Percentiles rank a stretch among this genome's conserved stretches.
Evolutionary conservation across 2,329 filamentous ascomycete genomes (phyloP).

Genomic region (Penicillium thymicola): DNA sequence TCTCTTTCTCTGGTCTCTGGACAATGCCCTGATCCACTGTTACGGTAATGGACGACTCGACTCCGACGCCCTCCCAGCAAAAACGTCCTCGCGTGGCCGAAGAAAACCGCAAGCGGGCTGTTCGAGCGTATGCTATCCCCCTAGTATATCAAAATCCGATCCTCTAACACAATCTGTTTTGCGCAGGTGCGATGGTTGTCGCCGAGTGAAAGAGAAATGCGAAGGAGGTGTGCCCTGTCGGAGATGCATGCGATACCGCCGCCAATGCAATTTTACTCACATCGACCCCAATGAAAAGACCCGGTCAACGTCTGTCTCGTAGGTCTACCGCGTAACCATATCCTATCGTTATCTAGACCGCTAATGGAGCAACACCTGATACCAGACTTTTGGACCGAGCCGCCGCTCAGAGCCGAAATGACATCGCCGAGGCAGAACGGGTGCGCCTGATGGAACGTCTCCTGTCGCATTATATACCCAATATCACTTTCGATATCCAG

Average conservation of each 20-base stretch:
- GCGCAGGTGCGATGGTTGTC: slow-evolving; percentile 54
- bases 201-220: slow-evolving; percentile 56
- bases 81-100: slow-evolving; percentile 42
- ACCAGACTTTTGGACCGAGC: slow-evolving; percentile 31
- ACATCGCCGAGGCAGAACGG: slow-evolving; percentile 37
- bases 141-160: background rate
- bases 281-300: slow-evolving; percentile 34
- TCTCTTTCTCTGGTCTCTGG: slow-evolving; percentile 8
- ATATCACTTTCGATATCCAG: slow-evolving; percentile 42
- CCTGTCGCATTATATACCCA: slow-evolving; percentile 48
- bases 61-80: slow-evolving; percentile 26
- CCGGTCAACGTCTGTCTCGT: slow-evolving; percentile 34
- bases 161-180: slow-evolving; percentile 12
- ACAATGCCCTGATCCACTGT: slow-evolving; percentile 30
- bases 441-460: slow-evolving; percentile 48
- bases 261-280: slow-evolving; percentile 50
- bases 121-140: slow-evolving; percentile 36
- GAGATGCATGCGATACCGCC: slow-evolving; percentile 51
- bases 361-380: background rate
- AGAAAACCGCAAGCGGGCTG: slow-evolving; percentile 42
- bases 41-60: slow-evolving; percentile 32
- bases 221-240: slow-evolving; percentile 55
- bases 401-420: slow-evolving; percentile 32
- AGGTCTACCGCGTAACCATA: slow-evolving; percentile 13
- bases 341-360: background rate